Evolutionary conservation across 371 early-diverging fungal genomes (phyloP).

Genomic region (Fennellomyces sp.): DNA sequence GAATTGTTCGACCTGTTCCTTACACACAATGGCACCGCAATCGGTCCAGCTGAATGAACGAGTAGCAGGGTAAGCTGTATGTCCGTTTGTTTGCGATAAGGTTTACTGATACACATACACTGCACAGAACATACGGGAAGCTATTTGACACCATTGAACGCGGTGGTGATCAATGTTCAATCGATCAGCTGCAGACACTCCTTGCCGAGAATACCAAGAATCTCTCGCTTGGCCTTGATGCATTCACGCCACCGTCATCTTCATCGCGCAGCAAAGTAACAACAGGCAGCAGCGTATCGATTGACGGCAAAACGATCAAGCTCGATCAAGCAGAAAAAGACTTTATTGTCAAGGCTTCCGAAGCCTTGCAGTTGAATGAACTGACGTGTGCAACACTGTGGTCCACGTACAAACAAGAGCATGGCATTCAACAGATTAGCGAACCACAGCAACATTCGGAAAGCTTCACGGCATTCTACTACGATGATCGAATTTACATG

Average conservation of each 20-base stretch:
- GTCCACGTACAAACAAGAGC: conserved; percentile 26
- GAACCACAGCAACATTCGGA: conserved; percentile 4
- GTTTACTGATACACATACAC: not conserved
- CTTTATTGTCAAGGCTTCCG: conserved; percentile 30
- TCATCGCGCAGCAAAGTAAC: conserved; percentile 38
- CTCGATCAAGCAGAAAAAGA: conserved; percentile 38
- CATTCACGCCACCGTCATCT: conserved; percentile 30
- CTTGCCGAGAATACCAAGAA: conserved; percentile 38
- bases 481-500: conserved; percentile 40
- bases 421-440: no score
- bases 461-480: conserved; percentile 28
- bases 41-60: conserved; percentile 23
- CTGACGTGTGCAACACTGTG: conserved; percentile 34
- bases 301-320: conserved; percentile 38
- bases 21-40: conserved; percentile 16
- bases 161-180: conserved; percentile 46
- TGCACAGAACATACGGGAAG: conserved; percentile 42
- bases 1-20: no score
- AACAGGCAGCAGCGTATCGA: conserved; percentile 19
- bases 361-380: conserved; percentile 35
- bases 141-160: conserved; percentile 48
- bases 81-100: not conserved
- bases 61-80: conserved; percentile 31
- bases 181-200: conserved; percentile 43
- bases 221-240: conserved; percentile 34